A percentile compares a stretch with the other conserved stretches of the same genome.
These are phyloP conservation scores for Crucihimalaya himalaica DNA, from an alignment of 345 rosid genomes.

Conservation along the genomic window DNA sequence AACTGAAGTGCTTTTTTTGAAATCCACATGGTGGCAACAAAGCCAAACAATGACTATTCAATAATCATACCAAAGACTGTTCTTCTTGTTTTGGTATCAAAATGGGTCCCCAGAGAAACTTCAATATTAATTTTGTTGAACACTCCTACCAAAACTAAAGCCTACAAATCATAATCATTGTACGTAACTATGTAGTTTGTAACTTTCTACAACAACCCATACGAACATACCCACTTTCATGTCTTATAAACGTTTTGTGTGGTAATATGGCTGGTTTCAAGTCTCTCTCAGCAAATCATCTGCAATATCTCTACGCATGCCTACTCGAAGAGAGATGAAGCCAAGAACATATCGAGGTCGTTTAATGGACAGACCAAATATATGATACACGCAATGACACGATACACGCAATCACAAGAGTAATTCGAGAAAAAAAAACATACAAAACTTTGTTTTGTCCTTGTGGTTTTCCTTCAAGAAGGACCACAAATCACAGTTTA, in stretches of 20 bases:
- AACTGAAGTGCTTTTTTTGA: constrained; percentile 30
- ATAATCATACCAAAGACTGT: constrained; percentile 27
- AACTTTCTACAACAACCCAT: constrained; percentile 24
- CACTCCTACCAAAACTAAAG: constrained; percentile 18
- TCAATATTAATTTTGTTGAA: constrained; percentile 14
- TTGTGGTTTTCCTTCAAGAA: neutral
- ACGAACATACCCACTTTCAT: constrained; percentile 20
- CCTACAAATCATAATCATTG: constrained; percentile 32
- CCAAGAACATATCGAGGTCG: constrained; percentile 1
- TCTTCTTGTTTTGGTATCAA: constrained; percentile 39
- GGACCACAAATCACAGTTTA: neutral
- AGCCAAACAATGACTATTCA: constrained; percentile 33
- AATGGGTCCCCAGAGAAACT: constrained; percentile 35
- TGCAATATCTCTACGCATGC: constrained; percentile 10
- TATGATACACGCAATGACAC: neutral
- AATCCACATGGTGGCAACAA: constrained; percentile 35
- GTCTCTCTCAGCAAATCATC: constrained; percentile 28
- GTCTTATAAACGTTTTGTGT: constrained; percentile 14
- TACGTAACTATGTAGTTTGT: constrained; percentile 2
- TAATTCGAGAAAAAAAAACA: neutral
- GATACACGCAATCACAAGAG: neutral
- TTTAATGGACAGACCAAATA: neutral
- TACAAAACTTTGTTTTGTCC: neutral
- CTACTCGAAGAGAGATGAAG: constrained; percentile 28
- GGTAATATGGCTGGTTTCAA: constrained; percentile 31